Evolutionary conservation across 2,329 filamentous ascomycete species (phyloP), one percentile per base, ranked within the genome.

Genomic region (Trichophyton equinum): DNA sequence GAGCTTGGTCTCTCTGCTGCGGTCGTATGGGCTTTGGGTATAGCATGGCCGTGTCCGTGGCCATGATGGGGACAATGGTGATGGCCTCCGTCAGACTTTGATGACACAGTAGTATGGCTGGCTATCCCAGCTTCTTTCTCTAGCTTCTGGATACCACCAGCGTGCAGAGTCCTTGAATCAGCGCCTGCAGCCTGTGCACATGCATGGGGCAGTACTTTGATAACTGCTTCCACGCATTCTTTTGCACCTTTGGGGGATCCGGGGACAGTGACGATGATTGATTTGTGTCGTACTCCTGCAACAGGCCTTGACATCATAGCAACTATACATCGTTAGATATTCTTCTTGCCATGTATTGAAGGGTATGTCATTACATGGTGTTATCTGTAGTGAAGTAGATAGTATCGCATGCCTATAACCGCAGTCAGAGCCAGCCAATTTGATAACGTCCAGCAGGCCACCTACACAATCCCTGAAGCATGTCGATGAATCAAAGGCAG

Each of bases 241-340:
- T 85, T 89, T 7, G 94, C 94, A 1, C 91, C 94, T 72, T 97
- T 97, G 0, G 94, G 94, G 0, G 92, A 97, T 1, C 94, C 94
- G 0, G 94, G 94, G 2, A 99, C 78, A 0, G 94, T 99, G 64
- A 96, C 76, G 25, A 99, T 87, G 59, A 99, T 74, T 0, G 89
- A 86, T 63, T 84, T 85, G 64, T 92, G 86, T 36, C 94, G 81
- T 2, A 95, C 85, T 2, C 94, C 94, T 22, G 94, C 94, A 11
- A 95, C 88, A 3, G 94, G 94, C 53, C 94, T 84, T 58, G 94
- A 89, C 94, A 99, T 99, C 78, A 96, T 86, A 51, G 94, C 94
- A 75, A 99, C 91, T 95, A 60, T 15, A 33, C 49, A 20, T 40
- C 58, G 15, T 61, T 46, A 73, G 49, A 67, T 46, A 58, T 15